These are phyloP conservation scores for Breviolum minutum DNA, from an alignment of 73 alveolate species.

Conservation along the genomic window DNA sequence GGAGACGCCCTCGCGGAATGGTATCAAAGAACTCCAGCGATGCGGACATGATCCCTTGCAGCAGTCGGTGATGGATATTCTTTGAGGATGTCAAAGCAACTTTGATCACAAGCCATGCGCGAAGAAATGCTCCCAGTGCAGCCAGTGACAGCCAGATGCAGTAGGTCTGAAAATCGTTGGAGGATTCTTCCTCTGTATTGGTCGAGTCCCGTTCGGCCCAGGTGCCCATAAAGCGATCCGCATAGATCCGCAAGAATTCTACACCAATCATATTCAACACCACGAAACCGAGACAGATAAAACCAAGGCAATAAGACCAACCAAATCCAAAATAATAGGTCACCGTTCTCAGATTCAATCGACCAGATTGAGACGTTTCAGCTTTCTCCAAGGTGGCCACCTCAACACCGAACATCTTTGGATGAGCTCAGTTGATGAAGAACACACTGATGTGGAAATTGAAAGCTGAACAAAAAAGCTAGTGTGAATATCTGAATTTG, in stretches of 20 bases:
- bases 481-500: background rate
- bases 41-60: conserved; percentile 46
- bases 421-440: background rate
- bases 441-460: background rate
- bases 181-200: conserved; percentile 56
- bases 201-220: conserved; percentile 73
- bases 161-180: conserved; percentile 16
- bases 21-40: conserved; percentile 46
- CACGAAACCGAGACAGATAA: background rate
- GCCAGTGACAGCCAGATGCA: conserved; percentile 38
- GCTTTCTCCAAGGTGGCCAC: conserved; percentile 43
- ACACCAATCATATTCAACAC: background rate
- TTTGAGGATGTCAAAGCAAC: conserved; percentile 10
- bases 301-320: background rate
- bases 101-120: conserved; percentile 54
- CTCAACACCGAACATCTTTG: background rate
- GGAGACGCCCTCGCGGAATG: conserved; percentile 75
- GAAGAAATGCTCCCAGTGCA: conserved; percentile 6
- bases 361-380: conserved; percentile 22
- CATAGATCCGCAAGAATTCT: conserved; percentile 26
- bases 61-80: conserved; percentile 13
- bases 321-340: conserved; percentile 68
- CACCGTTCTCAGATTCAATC: conserved; percentile 3
- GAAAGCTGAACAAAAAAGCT: background rate
- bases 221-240: conserved; percentile 68